Conservation (phyloP, 202 grass and related monocot genomes). For the Eragrostis tef region DNA sequence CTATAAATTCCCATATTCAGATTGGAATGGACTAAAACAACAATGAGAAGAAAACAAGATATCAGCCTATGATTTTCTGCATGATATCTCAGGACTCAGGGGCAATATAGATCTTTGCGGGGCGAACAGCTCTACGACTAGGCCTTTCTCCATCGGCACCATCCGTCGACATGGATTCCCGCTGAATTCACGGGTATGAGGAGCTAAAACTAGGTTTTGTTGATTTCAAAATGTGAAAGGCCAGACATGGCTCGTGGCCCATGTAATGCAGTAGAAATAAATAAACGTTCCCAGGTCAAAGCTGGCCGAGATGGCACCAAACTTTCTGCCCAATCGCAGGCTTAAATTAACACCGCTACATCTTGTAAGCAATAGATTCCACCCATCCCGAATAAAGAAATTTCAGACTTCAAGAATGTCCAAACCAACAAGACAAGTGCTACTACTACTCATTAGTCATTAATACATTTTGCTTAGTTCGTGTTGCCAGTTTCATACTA, state of each 20-base stretch:
- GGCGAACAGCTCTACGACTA: not conserved
- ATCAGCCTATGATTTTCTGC: conserved; percentile 1
- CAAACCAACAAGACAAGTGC: conserved; percentile 21
- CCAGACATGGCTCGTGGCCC: too few relatives aligned
- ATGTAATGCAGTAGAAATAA: too few relatives aligned
- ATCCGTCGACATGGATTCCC: conserved; percentile 14
- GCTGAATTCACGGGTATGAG: not conserved
- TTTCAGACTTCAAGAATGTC: conserved; percentile 24
- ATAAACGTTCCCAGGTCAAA: not conserved
- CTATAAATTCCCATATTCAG: not conserved
- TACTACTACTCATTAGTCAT: not conserved
- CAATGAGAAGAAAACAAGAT: conserved; percentile 23
- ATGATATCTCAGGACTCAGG: conserved; percentile 22
- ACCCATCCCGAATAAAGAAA: not conserved
- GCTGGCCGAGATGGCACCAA: too few relatives aligned
- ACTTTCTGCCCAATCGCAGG: too few relatives aligned
- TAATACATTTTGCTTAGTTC: not conserved
- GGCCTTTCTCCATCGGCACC: conserved; percentile 21
- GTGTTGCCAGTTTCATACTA: conserved; percentile 13
- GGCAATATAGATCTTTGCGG: not conserved
- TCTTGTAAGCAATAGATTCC: conserved; percentile 3
- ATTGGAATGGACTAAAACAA: not conserved
- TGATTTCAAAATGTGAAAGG: too few relatives aligned
- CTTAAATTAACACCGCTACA: conserved; percentile 30
- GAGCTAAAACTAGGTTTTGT: conserved; percentile 15